Evolutionary conservation across 2,329 filamentous ascomycete genomes (phyloP).

Genomic region (Aureobasidium sp.): DNA sequence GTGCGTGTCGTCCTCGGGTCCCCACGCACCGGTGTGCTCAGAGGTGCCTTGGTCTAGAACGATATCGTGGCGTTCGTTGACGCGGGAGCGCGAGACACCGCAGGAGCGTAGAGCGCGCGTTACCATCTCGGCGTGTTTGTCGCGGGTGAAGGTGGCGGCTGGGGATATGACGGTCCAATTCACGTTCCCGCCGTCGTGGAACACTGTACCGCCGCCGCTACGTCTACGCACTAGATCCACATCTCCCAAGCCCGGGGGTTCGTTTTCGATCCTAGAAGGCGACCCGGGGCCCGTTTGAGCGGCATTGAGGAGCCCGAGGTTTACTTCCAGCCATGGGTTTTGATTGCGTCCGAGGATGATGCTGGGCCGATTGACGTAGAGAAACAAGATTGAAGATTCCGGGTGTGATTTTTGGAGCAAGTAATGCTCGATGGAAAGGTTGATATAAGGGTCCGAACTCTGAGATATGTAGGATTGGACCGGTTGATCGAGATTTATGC

Average conservation of each 20-base stretch:
- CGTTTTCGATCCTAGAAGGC: slow-evolving; percentile 17
- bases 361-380: slow-evolving; percentile 81
- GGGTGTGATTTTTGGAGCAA: slow-evolving; percentile 66
- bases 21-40: not conserved
- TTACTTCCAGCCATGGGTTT: slow-evolving; percentile 92
- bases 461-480: slow-evolving; percentile 40
- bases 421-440: slow-evolving; percentile 89
- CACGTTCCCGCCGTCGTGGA: slow-evolving; percentile 85
- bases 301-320: slow-evolving; percentile 53
- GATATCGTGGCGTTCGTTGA: slow-evolving; percentile 91
- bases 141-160: slow-evolving; percentile 63
- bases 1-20: slow-evolving; percentile 32
- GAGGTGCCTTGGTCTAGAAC: slow-evolving; percentile 52
- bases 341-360: slow-evolving; percentile 93
- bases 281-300: slow-evolving; percentile 21
- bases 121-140: slow-evolving; percentile 88
- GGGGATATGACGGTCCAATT: slow-evolving; percentile 93
- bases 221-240: slow-evolving; percentile 68
- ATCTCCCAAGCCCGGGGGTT: slow-evolving; percentile 31
- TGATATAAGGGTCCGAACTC: slow-evolving; percentile 69
- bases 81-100: slow-evolving; percentile 52
- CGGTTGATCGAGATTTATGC: slow-evolving; percentile 14
- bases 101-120: slow-evolving; percentile 64
- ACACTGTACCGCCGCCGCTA: slow-evolving; percentile 85
- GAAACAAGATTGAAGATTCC: slow-evolving; percentile 68